A percentile compares a stretch with the other conserved stretches of the same genome.
phyloP scores from a whole-genome alignment of 2,329 filamentous ascomycete species.

The Aspergillus thermomutatus region DNA sequence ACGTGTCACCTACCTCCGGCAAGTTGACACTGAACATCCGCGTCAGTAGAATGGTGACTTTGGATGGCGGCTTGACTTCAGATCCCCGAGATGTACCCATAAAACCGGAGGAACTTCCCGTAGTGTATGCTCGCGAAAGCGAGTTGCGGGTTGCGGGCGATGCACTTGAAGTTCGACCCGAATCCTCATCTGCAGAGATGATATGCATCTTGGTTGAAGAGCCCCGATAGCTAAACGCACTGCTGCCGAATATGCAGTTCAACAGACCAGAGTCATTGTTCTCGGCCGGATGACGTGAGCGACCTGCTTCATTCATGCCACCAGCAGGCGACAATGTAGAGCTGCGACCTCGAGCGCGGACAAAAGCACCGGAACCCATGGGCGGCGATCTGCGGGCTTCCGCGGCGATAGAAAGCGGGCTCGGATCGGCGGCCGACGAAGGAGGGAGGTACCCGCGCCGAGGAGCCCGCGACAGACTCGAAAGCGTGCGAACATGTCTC shows the following conservation, averaged over 20 bases:
- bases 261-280: constrained; percentile 51
- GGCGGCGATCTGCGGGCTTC: constrained; percentile 31
- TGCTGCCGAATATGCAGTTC: constrained; percentile 61
- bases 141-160: constrained; percentile 32
- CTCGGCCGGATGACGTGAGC: constrained; percentile 41
- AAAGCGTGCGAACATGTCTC: constrained; percentile 36
- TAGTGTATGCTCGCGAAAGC: constrained; percentile 37
- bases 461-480: constrained; percentile 35
- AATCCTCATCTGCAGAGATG: constrained; percentile 43
- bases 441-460: constrained; percentile 34
- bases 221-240: constrained; percentile 55
- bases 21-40: constrained; percentile 58
- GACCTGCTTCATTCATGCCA: constrained; percentile 31
- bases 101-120: constrained; percentile 31
- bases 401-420: constrained; percentile 30
- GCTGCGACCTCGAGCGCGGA: constrained; percentile 42
- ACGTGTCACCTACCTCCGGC: constrained; percentile 42
- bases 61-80: constrained; percentile 40
- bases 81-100: constrained; percentile 19
- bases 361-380: constrained; percentile 36
- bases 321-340: constrained; percentile 42
- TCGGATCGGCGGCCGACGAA: constrained; percentile 32
- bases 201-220: constrained; percentile 61
- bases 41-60: constrained; percentile 55
- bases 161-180: constrained; percentile 18